A percentile compares a stretch with the other conserved stretches of the same genome.
Conservation (phyloP, 164 flowering plant genomes). For the Nymphaea thermarum region DNA sequence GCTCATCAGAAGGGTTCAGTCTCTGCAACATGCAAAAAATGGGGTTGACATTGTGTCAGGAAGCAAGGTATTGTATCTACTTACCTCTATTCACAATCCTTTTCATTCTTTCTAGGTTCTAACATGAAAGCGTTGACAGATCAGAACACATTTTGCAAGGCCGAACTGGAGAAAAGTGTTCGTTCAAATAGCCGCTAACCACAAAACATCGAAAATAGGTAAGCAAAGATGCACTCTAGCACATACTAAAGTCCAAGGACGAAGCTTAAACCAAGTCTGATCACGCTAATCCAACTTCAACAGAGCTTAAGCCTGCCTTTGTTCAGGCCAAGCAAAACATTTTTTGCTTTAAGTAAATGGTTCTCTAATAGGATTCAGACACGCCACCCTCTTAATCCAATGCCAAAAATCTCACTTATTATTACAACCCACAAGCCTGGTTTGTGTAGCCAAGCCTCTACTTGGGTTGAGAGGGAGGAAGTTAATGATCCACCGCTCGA, state of each 20-base stretch:
- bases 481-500: no score
- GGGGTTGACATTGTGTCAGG: slow-evolving; percentile 88
- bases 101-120: not conserved
- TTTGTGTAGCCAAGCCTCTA: no score
- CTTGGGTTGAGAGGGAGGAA: no score
- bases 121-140: slow-evolving; percentile 30
- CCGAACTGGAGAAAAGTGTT: slow-evolving; percentile 97
- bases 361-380: no score
- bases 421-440: no score
- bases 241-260: not conserved
- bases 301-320: no score
- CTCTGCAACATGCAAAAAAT: slow-evolving; percentile 82
- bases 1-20: slow-evolving; percentile 82
- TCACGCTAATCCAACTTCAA: no score
- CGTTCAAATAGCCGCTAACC: slow-evolving; percentile 32
- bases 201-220: slow-evolving; percentile 58
- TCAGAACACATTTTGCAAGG: slow-evolving; percentile 85
- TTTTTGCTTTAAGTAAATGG: no score
- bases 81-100: not conserved
- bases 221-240: not conserved
- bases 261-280: not conserved
- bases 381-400: no score
- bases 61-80: slow-evolving; percentile 43
- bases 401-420: no score
- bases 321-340: no score